Evolutionary conservation across 495 filamentous ascomycete genomes (phyloP).

Genomic region (Cudoniella acicularis): DNA sequence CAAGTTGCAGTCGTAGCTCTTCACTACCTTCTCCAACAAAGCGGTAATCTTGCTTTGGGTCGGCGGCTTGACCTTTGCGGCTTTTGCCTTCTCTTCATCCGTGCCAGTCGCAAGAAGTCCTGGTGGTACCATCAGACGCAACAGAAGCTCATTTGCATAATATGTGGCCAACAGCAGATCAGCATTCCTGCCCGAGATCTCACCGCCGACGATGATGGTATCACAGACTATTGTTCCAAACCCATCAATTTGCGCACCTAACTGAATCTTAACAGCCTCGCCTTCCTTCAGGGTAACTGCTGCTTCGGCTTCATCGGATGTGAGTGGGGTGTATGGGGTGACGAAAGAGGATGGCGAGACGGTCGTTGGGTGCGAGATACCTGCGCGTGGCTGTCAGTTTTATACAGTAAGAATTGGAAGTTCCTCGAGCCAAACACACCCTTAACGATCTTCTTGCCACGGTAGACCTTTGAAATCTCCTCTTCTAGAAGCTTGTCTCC

Average conservation of each 20-base stretch:
- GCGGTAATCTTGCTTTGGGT: slow-evolving; percentile 80
- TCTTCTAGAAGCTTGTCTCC: slow-evolving; percentile 94
- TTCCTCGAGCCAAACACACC: slow-evolving; percentile 36
- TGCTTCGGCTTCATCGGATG: slow-evolving; percentile 80
- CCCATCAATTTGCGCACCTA: slow-evolving; percentile 96
- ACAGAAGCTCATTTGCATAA: slow-evolving; percentile 92
- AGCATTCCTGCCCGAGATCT: slow-evolving; percentile 67
- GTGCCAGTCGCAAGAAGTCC: slow-evolving; percentile 77
- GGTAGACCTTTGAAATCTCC: slow-evolving; percentile 92
- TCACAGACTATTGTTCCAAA: slow-evolving; percentile 96
- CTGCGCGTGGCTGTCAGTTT: slow-evolving; percentile 10
- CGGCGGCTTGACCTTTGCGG: slow-evolving; percentile 71
- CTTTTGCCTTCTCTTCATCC: slow-evolving; percentile 93
- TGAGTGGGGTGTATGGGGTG: slow-evolving; percentile 92
- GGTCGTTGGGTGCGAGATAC: slow-evolving; percentile 74
- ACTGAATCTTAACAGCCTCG: slow-evolving; percentile 90
- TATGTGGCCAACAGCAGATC: slow-evolving; percentile 88
- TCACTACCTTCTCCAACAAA: slow-evolving; percentile 86
- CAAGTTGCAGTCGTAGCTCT: slow-evolving; percentile 85
- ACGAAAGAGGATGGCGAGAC: slow-evolving; percentile 92
- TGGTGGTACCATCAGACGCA: slow-evolving; percentile 85
- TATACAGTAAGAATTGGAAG: not conserved
- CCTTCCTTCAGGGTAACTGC: slow-evolving; percentile 70
- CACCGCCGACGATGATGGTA: slow-evolving; percentile 70
- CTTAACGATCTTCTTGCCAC: slow-evolving; percentile 94